Percentiles rank a stretch among this genome's conserved stretches.
Conservation (phyloP, 805 yeast species). For the Metschnikowia arizonensis region DNA sequence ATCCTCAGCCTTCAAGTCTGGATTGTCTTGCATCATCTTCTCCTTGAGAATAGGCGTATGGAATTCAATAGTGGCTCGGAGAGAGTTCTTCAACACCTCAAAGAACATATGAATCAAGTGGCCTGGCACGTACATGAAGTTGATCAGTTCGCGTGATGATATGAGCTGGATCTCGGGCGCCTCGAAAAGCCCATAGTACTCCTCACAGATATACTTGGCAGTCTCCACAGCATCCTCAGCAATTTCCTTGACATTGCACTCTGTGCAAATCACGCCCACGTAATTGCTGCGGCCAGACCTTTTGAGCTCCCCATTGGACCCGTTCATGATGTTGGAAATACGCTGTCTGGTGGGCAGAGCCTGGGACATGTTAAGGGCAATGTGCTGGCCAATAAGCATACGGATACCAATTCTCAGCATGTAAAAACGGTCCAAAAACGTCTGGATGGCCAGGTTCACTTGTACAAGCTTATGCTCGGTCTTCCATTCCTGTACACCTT, state of each 20-base stretch:
- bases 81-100: conserved; percentile 81
- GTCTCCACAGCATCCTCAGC: conserved; percentile 87
- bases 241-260: conserved; percentile 77
- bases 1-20: conserved; percentile 32
- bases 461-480: conserved; percentile 42
- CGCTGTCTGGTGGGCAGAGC: conserved; percentile 39
- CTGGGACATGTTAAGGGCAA: conserved; percentile 72
- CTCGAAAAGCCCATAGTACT: conserved; percentile 80
- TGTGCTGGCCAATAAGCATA: conserved; percentile 92
- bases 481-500: conserved; percentile 91
- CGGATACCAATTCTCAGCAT: conserved; percentile 89
- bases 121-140: conserved; percentile 90
- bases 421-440: conserved; percentile 80
- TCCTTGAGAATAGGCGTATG: conserved; percentile 51
- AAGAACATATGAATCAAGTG: conserved; percentile 88
- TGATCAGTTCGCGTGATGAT: conserved; percentile 65
- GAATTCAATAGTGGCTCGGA: conserved; percentile 84
- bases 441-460: conserved; percentile 71
- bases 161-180: conserved; percentile 80
- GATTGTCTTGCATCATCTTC: conserved; percentile 38
- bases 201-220: conserved; percentile 87
- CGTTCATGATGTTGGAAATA: conserved; percentile 34
- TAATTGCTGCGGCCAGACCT: conserved; percentile 46
- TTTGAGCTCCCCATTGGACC: conserved; percentile 18
- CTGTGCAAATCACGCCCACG: conserved; percentile 85